phyloP scores from a whole-genome alignment of 768 basidiomycete genomes.

The Leucogyrophana mollusca region DNA sequence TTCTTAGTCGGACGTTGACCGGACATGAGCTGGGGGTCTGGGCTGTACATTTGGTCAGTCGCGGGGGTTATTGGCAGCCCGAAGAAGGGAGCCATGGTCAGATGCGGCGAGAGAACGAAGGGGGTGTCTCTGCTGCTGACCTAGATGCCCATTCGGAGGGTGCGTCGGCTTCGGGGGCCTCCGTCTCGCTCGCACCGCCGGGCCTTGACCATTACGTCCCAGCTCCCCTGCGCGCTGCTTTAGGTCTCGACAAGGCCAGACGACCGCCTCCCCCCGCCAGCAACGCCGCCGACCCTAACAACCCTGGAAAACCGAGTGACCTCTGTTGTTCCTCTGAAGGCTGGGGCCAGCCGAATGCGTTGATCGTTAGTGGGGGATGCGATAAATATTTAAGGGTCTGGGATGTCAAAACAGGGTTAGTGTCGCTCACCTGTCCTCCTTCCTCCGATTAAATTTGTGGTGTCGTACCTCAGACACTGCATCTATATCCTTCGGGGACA shows the following conservation, averaged over 20 bases:
- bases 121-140: slow-evolving; percentile 5
- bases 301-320: slow-evolving; percentile 42
- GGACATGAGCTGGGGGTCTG: slow-evolving; percentile 93
- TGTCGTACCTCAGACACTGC: slow-evolving; percentile 48
- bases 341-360: slow-evolving; percentile 82
- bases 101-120: slow-evolving; percentile 5
- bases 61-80: slow-evolving; percentile 49
- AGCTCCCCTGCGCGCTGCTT: slow-evolving; percentile 41
- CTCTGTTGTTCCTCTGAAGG: slow-evolving; percentile 72
- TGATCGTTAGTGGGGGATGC: slow-evolving; percentile 91
- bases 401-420: slow-evolving; percentile 85
- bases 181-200: slow-evolving; percentile 1
- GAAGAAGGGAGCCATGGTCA: not conserved
- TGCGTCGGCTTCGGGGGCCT: too few species aligned
- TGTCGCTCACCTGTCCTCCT: not conserved
- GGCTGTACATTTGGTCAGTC: slow-evolving; percentile 79
- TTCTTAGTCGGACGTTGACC: slow-evolving; percentile 70
- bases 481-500: slow-evolving; percentile 83
- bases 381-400: slow-evolving; percentile 91
- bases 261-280: slow-evolving; percentile 10
- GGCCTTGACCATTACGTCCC: slow-evolving; percentile 24
- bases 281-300: not conserved
- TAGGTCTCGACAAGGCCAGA: slow-evolving; percentile 43
- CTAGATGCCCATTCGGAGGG: too few species aligned
- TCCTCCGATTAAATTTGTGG: not conserved